Evolutionary conservation across 2,329 filamentous ascomycete species (phyloP).

Genomic region (Diaporthe amygdali): DNA sequence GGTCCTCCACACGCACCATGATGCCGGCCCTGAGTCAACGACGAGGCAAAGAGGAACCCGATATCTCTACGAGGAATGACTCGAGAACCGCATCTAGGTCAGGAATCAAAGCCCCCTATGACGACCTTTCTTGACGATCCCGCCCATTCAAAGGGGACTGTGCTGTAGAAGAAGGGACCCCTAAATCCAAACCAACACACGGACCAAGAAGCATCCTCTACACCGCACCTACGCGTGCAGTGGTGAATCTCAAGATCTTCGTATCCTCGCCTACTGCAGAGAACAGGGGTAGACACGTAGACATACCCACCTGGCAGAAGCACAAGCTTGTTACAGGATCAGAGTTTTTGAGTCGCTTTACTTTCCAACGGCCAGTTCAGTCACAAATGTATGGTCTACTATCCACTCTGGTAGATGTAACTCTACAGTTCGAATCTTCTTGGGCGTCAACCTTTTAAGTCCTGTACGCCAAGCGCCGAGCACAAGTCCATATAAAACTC

Average conservation of each 20-base stretch:
- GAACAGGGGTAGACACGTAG: not conserved
- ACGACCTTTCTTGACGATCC: constrained; percentile 2
- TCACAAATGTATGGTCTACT: not conserved
- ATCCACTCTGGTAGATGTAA: not conserved
- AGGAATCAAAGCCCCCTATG: not conserved
- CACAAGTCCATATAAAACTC: not conserved
- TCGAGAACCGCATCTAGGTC: not conserved
- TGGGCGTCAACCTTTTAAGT: not conserved
- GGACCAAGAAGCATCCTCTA: not conserved
- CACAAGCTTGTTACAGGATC: not conserved
- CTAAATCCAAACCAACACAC: constrained; percentile 1
- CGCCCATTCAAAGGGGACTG: not conserved
- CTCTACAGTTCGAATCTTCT: not conserved
- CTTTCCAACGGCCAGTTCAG: not conserved
- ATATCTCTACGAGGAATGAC: not conserved
- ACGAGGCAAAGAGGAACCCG: not conserved
- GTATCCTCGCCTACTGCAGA: not conserved
- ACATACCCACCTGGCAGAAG: not conserved
- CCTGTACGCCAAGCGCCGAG: not conserved
- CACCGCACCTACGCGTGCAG: not conserved
- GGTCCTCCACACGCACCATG: not conserved
- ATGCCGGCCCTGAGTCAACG: not conserved
- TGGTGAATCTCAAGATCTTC: not conserved
- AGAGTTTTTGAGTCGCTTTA: not conserved
- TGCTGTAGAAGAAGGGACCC: not conserved